Evolutionary conservation across 176 grass and related monocot species (phyloP), one percentile per base, ranked within the genome.

Genomic region (Rhipidocladum racemiflorum): DNA sequence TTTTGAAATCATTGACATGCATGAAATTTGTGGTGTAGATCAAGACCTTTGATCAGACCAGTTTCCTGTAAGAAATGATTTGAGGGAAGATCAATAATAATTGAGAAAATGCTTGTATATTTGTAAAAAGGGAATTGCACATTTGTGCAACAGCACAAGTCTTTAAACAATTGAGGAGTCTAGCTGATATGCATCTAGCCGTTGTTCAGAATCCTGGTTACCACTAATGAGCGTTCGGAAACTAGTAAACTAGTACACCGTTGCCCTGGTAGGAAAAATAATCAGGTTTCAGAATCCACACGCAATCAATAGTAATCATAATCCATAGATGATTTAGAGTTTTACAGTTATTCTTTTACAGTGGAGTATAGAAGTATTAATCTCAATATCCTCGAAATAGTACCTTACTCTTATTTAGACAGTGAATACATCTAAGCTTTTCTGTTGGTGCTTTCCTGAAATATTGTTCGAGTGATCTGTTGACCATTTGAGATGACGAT

Each of bases 401-500:
- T 61, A 32, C 38, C 23, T 29, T 71, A 36, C 9, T 44, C 9
- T 59, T 83, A 49, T 17, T 16, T 14, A 27, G 61, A 68, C 46
- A 44, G 6, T 56, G n/a, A 56, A 36, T 65, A 30, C 17, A 35
- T 36, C 36, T 51, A 5, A 76, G 24, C n/a, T 76, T 55, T 67
- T 34, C 28, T 59, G 51, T 48, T 75, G 49, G 48, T 18, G 28
- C 49, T 35, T 72, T 55, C 16, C 36, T 9, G 40, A 71, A 16
- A 74, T 50, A 23, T 29, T 88, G 5, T 25, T 74, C 23, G 3
- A 6, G 9, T 40, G 28, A 28, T 68, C 21, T 69, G 15, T 61
- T 77, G 6, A 44, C 17, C 49, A 67, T 84, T 34, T 65, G 8
- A 45, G 9, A 80, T 84, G 59, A 29, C 13, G n/a, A 70, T 53